Percentiles rank a stretch among this genome's conserved stretches.
Evolutionary conservation across 176 grass and related monocot species (phyloP).

Genomic region (Lolium multiflorum): DNA sequence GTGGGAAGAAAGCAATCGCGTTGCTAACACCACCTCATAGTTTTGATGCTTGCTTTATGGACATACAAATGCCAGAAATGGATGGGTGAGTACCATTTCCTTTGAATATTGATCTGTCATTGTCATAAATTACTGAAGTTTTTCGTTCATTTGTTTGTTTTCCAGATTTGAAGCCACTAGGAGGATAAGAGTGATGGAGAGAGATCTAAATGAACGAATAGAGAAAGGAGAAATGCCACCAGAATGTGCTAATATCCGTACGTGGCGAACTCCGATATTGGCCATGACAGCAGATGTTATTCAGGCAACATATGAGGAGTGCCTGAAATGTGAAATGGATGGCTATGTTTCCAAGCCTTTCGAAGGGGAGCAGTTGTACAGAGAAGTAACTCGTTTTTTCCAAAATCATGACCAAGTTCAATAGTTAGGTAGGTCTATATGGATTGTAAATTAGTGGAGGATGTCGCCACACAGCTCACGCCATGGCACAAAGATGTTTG

Average conservation of each 20-base stretch:
- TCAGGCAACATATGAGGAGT: slow-evolving; percentile 95
- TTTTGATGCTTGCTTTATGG: slow-evolving; percentile 99
- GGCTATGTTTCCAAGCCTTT: slow-evolving; percentile 99
- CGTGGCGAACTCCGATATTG: slow-evolving; percentile 90
- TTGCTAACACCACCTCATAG: slow-evolving; percentile 81
- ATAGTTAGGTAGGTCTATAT: slow-evolving; percentile 68
- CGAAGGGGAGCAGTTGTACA: slow-evolving; percentile 97
- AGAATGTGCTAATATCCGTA: slow-evolving; percentile 54
- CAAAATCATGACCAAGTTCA: slow-evolving; percentile 65
- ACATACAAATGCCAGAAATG: slow-evolving; percentile 99
- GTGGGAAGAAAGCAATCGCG: slow-evolving; percentile 73
- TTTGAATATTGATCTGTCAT: slow-evolving; percentile 16
- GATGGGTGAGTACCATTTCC: slow-evolving; percentile 73
- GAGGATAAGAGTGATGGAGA: slow-evolving; percentile 87
- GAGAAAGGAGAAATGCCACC: slow-evolving; percentile 51
- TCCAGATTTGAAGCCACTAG: slow-evolving; percentile 93
- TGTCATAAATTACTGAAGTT: not conserved
- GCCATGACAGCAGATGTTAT: slow-evolving; percentile 99
- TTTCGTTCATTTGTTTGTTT: slow-evolving; percentile 29
- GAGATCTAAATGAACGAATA: slow-evolving; percentile 75
- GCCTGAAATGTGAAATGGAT: slow-evolving; percentile 87
- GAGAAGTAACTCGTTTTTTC: slow-evolving; percentile 95
- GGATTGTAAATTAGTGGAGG: slow-evolving; percentile 60
- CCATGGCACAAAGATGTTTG: slow-evolving; percentile 31
- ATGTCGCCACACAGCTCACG: slow-evolving; percentile 39